Percentiles rank a stretch among this genome's conserved stretches.
Evolutionary conservation across 2,329 filamentous ascomycete genomes (phyloP).

Genomic region (Aspergillus pseudotamarii): DNA sequence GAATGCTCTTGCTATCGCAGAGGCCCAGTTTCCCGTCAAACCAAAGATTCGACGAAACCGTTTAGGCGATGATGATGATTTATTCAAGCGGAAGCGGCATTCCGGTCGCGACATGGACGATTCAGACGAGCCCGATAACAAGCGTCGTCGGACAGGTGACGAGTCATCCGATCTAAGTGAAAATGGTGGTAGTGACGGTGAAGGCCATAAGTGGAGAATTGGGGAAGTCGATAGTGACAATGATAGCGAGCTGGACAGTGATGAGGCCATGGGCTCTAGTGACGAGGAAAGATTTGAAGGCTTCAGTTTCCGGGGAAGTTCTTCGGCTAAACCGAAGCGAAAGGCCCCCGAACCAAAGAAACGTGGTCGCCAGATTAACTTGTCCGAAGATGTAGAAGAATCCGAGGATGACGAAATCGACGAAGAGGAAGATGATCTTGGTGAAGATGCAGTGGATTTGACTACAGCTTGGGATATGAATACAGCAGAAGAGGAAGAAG

Average conservation of each 20-base stretch:
- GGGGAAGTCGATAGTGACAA: conserved; percentile 69
- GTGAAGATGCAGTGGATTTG: conserved; percentile 65
- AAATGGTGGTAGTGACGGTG: conserved; percentile 79
- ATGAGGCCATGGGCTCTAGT: conserved; percentile 85
- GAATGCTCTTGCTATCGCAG: conserved; percentile 68
- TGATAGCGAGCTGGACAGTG: conserved; percentile 70
- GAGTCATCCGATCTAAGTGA: conserved; percentile 55
- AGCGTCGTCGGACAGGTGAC: conserved; percentile 45
- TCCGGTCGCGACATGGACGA: conserved; percentile 47
- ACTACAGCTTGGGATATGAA: conserved; percentile 64
- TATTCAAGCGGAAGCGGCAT: conserved; percentile 42
- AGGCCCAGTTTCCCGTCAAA: conserved; percentile 56
- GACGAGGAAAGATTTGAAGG: conserved; percentile 84
- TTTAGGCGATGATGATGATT: conserved; percentile 60
- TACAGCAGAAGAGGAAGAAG: conserved; percentile 44
- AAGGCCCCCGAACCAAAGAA: conserved; percentile 27
- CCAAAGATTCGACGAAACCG: conserved; percentile 59
- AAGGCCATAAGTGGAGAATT: conserved; percentile 82
- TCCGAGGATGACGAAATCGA: conserved; percentile 42
- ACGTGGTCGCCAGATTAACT: conserved; percentile 45
- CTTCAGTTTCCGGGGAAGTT: conserved; percentile 68
- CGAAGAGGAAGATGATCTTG: conserved; percentile 64
- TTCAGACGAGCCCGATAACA: conserved; percentile 44
- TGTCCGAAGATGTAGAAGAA: conserved; percentile 55
- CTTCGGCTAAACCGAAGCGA: conserved; percentile 43